These are phyloP conservation scores for Plectosphaerella cucumerina DNA, from an alignment of 2,329 filamentous ascomycete species.

Conservation along the genomic window DNA sequence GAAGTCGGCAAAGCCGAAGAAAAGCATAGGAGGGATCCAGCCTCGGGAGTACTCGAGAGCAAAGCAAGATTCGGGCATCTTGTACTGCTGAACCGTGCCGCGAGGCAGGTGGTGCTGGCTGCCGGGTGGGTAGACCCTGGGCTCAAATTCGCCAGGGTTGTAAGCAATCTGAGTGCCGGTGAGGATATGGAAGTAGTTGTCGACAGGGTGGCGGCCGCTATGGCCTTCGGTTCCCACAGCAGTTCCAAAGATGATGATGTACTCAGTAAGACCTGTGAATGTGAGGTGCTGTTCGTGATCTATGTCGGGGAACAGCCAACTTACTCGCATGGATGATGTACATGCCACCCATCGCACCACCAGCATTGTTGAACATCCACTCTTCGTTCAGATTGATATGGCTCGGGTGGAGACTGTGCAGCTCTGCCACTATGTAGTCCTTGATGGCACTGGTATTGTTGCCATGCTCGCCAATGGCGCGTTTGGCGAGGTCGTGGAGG, in stretches of 20 bases:
- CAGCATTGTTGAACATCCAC: slow-evolving; percentile 89
- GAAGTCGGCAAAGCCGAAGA: slow-evolving; percentile 81
- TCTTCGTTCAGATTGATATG: slow-evolving; percentile 69
- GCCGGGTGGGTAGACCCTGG: slow-evolving; percentile 66
- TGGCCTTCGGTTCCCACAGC: slow-evolving; percentile 82
- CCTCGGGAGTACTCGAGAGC: slow-evolving; percentile 79
- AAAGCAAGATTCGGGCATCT: slow-evolving; percentile 71
- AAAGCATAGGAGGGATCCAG: slow-evolving; percentile 89
- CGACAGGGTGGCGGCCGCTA: slow-evolving; percentile 79
- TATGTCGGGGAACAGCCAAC: slow-evolving; percentile 21
- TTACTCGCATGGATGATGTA: slow-evolving; percentile 80
- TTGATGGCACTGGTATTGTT: slow-evolving; percentile 70
- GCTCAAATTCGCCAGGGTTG: slow-evolving; percentile 49
- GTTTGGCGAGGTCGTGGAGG: slow-evolving; percentile 62
- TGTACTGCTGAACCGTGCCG: slow-evolving; percentile 74
- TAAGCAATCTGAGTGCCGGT: slow-evolving; percentile 72
- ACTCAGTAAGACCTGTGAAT: slow-evolving; percentile 69
- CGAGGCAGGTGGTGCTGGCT: slow-evolving; percentile 66
- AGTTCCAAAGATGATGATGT: slow-evolving; percentile 83
- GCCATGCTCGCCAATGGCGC: slow-evolving; percentile 63
- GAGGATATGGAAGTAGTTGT: slow-evolving; percentile 93
- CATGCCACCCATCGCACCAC: slow-evolving; percentile 87
- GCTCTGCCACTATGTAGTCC: slow-evolving; percentile 62
- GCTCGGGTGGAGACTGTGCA: slow-evolving; percentile 45
- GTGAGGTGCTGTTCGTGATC: no score